Conservation (phyloP, 495 filamentous ascomycete genomes). For the Penicillium malachiteum region DNA sequence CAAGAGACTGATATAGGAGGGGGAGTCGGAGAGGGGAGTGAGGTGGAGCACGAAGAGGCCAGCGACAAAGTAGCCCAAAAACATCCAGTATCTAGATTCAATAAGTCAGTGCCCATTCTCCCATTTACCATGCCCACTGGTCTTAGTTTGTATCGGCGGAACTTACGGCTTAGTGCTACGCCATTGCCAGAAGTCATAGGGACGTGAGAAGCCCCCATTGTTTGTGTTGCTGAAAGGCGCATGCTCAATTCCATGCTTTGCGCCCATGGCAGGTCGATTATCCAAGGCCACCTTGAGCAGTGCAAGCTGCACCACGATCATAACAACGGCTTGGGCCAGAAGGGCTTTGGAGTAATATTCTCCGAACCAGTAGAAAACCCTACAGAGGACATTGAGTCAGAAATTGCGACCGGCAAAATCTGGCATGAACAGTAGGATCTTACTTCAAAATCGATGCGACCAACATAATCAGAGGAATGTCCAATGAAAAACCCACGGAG, state of each 20-base stretch:
- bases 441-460: constrained; percentile 89
- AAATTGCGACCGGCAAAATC: background rate
- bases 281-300: constrained; percentile 89
- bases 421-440: constrained; percentile 17
- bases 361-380: constrained; percentile 93
- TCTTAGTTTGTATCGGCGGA: background rate
- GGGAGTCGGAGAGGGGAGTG: constrained; percentile 58
- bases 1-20: constrained; percentile 66
- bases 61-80: constrained; percentile 69
- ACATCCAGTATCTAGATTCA: constrained; percentile 76
- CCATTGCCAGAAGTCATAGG: constrained; percentile 97
- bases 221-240: constrained; percentile 39
- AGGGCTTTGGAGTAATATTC: constrained; percentile 78
- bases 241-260: constrained; percentile 52
- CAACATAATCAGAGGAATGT: constrained; percentile 98
- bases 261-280: constrained; percentile 69
- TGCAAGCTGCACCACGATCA: constrained; percentile 77
- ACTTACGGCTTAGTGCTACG: constrained; percentile 71
- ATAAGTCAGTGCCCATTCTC: background rate
- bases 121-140: background rate
- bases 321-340: constrained; percentile 81
- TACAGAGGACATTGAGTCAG: constrained; percentile 25
- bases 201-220: constrained; percentile 46
- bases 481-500: constrained; percentile 83
- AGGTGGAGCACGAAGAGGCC: constrained; percentile 68